Conservation (phyloP, 768 basidiomycete species). For the Lentinula raphanica region DNA sequence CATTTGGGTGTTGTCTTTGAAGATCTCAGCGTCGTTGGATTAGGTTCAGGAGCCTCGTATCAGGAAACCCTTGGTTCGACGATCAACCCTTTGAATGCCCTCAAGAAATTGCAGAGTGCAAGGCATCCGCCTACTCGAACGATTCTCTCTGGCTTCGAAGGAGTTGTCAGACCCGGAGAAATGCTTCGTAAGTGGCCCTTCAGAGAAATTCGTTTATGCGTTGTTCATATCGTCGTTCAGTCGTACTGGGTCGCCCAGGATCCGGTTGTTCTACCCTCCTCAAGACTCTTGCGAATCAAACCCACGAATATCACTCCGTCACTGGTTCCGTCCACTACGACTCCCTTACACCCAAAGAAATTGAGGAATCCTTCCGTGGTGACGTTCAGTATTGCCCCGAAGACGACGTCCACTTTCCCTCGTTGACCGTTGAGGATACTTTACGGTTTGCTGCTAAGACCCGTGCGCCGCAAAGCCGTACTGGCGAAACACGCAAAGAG, state of each 20-base stretch:
- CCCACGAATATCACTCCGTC: constrained; percentile 60
- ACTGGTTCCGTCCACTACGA: constrained; percentile 73
- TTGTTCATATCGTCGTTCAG: constrained; percentile 25
- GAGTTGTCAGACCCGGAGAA: constrained; percentile 62
- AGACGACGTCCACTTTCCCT: constrained; percentile 84
- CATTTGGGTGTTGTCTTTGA: constrained; percentile 60
- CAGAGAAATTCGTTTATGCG: not conserved
- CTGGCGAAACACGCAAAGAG: constrained; percentile 37
- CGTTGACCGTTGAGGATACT: constrained; percentile 74
- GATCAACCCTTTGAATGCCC: constrained; percentile 46
- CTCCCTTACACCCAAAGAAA: constrained; percentile 60
- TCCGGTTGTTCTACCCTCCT: constrained; percentile 84
- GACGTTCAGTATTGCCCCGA: constrained; percentile 80
- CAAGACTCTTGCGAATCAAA: constrained; percentile 75
- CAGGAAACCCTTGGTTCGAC: constrained; percentile 60
- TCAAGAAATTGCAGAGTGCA: constrained; percentile 35
- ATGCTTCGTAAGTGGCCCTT: constrained; percentile 60
- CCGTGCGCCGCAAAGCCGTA: constrained; percentile 57
- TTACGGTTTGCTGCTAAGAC: constrained; percentile 64
- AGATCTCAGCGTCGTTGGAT: constrained; percentile 53
- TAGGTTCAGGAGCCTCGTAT: constrained; percentile 49
- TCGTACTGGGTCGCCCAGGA: constrained; percentile 82
- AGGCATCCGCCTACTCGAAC: constrained; percentile 60
- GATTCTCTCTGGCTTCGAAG: constrained; percentile 61
- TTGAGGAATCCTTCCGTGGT: constrained; percentile 64